These are phyloP conservation scores for Monilinia vaccinii-corymbosi DNA, from an alignment of 2,329 filamentous ascomycete species.

Conservation along the genomic window DNA sequence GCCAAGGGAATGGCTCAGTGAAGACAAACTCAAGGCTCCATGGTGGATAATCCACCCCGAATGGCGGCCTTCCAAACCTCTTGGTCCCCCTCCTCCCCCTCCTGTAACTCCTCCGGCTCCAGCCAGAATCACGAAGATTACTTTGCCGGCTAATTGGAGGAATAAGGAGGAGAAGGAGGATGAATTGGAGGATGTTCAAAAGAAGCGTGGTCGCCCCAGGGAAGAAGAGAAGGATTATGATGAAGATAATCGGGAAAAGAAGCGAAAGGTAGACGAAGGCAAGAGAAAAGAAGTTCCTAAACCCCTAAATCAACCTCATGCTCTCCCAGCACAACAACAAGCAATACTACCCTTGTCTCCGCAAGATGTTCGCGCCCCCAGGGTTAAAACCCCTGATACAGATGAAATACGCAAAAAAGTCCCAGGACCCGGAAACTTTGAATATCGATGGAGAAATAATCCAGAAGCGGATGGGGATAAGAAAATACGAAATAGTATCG, in stretches of 20 bases:
- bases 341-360: neutral
- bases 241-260: neutral
- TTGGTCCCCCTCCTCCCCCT: neutral
- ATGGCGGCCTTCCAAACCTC: neutral
- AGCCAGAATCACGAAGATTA: too few relatives aligned
- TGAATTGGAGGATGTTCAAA: neutral
- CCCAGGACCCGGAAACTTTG: neutral
- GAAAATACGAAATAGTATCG: neutral
- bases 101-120: neutral
- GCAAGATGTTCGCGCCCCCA: neutral
- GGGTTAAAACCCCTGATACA: neutral
- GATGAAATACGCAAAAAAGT: rapidly evolving
- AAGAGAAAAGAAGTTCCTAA: neutral
- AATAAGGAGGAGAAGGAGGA: neutral
- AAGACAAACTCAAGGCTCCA: neutral
- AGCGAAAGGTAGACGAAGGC: neutral
- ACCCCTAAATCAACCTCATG: neutral
- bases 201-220: neutral
- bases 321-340: neutral
- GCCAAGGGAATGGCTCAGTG: neutral
- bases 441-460: neutral
- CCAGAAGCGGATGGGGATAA: neutral
- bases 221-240: neutral
- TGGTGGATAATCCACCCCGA: neutral
- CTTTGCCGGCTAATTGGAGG: too few relatives aligned